Conservation (phyloP, 164 flowering plant species). For the Protea cynaroides region DNA sequence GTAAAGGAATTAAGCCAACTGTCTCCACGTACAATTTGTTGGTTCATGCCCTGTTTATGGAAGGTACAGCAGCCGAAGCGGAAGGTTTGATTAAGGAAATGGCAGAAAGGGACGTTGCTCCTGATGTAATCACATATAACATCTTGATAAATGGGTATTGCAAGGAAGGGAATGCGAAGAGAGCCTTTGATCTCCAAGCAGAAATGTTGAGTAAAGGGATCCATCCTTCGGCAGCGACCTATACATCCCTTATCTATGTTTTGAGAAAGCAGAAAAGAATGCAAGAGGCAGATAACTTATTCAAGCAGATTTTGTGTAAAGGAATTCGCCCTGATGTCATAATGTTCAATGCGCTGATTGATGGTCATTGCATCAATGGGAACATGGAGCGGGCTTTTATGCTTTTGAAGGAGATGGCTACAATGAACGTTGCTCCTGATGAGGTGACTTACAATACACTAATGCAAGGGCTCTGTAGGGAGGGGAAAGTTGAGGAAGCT, state of each 20-base stretch:
- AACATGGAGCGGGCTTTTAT: slow-evolving; percentile 34
- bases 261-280: slow-evolving; percentile 47
- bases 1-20: slow-evolving; percentile 48
- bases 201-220: slow-evolving; percentile 62
- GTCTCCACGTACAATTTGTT: slow-evolving; percentile 65
- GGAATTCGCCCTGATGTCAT: slow-evolving; percentile 62
- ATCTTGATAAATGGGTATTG: slow-evolving; percentile 76
- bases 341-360: slow-evolving; percentile 66
- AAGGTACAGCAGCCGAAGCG: slow-evolving; percentile 40
- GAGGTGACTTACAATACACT: slow-evolving; percentile 81
- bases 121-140: slow-evolving; percentile 70
- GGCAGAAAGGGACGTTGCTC: slow-evolving; percentile 35
- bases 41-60: slow-evolving; percentile 67
- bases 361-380: slow-evolving; percentile 54
- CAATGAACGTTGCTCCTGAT: slow-evolving; percentile 51
- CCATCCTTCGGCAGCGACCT: slow-evolving; percentile 54
- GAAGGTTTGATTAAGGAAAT: slow-evolving; percentile 60
- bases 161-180: slow-evolving; percentile 47
- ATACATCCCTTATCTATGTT: slow-evolving; percentile 68
- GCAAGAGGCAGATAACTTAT: slow-evolving; percentile 70
- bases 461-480: slow-evolving; percentile 68
- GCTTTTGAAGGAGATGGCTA: slow-evolving; percentile 59
- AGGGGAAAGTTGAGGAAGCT: slow-evolving; percentile 78
- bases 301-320: slow-evolving; percentile 29
- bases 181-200: slow-evolving; percentile 55